phyloP scores from a whole-genome alignment of 2,329 filamentous ascomycete species.

The Xylaria hypoxylon region DNA sequence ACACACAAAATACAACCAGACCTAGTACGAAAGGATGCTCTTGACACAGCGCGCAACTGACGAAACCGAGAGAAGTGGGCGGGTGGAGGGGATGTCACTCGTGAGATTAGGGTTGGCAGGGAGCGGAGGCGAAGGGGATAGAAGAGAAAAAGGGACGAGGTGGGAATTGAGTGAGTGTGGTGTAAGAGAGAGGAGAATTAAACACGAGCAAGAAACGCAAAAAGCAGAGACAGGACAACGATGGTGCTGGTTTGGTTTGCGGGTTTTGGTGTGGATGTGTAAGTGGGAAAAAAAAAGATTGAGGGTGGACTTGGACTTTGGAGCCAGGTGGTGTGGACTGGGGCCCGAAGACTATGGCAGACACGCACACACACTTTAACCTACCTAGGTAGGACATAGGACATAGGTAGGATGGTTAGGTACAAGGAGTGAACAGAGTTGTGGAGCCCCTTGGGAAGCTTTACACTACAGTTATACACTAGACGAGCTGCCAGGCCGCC shows the following conservation, averaged over 20 bases:
- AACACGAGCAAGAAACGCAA: conserved; percentile 51
- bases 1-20: conserved; percentile 52
- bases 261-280: conserved; percentile 48
- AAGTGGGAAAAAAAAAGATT: conserved; percentile 49
- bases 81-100: conserved; percentile 39
- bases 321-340: conserved; percentile 39
- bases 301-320: conserved; percentile 46
- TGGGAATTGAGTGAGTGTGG: conserved; percentile 46
- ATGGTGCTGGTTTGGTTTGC: conserved; percentile 53
- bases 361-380: conserved; percentile 12
- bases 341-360: conserved; percentile 29
- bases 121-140: conserved; percentile 38
- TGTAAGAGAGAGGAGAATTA: conserved; percentile 56
- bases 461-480: background rate
- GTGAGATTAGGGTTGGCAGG: conserved; percentile 49
- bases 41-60: conserved; percentile 53
- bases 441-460: conserved; percentile 22
- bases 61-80: conserved; percentile 52
- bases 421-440: background rate
- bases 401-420: background rate
- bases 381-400: background rate
- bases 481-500: conserved; percentile 6
- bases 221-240: conserved; percentile 52
- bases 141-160: conserved; percentile 48
- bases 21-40: conserved; percentile 52